A percentile compares a stretch with the other conserved stretches of the same genome.
These are phyloP conservation scores for Colletotrichum sp. DNA, from an alignment of 2,329 filamentous ascomycete species.

Conservation along the genomic window DNA sequence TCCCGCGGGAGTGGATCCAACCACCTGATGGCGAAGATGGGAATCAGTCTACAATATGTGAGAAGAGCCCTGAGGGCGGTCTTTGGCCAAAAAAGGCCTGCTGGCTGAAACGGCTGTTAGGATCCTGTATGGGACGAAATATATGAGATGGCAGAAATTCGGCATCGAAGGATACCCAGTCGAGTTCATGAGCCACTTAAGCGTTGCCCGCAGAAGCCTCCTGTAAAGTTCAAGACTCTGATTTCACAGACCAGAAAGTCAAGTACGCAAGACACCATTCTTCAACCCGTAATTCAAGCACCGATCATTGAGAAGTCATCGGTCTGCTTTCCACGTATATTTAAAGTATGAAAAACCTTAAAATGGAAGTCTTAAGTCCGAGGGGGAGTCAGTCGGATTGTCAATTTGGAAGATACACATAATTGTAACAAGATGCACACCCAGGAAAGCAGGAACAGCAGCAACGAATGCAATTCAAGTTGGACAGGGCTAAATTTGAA, in stretches of 20 bases:
- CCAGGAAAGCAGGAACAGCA: no score
- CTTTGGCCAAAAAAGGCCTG: not conserved
- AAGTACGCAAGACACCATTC: not conserved
- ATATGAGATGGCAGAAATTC: not conserved
- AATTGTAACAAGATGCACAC: no score
- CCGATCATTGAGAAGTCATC: no score
- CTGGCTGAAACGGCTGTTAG: not conserved
- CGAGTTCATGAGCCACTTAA: not conserved
- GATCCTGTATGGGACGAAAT: not conserved
- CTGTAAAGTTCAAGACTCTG: not conserved
- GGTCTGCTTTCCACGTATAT: no score
- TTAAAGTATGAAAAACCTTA: no score
- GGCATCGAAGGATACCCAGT: not conserved
- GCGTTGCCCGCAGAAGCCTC: not conserved
- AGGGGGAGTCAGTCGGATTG: no score
- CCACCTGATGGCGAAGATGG: conserved; percentile 27
- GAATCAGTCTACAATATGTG: not conserved
- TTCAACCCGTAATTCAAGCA: not conserved
- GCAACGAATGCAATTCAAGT: no score
- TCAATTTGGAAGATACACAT: no score
- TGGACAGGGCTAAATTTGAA: no score
- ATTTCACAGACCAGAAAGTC: not conserved
- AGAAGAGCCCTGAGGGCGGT: no score
- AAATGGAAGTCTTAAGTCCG: no score
- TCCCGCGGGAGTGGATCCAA: conserved; percentile 37